Percentiles rank a stretch among this genome's conserved stretches.
These are phyloP conservation scores for Pyronema domesticum DNA, from an alignment of 495 filamentous ascomycete genomes.

Conservation along the genomic window DNA sequence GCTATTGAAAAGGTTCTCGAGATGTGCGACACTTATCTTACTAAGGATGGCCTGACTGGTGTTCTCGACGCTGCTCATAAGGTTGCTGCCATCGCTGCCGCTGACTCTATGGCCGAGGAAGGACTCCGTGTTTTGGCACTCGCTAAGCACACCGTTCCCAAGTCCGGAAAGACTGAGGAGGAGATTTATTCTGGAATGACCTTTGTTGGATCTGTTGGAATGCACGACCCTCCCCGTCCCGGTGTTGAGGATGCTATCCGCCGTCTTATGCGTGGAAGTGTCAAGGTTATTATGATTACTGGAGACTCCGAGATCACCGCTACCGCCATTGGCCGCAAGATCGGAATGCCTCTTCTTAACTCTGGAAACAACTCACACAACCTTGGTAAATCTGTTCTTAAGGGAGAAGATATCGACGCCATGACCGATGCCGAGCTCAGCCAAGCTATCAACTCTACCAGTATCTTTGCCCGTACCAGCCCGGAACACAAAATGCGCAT, in stretches of 20 bases:
- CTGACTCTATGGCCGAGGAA: slow-evolving; percentile 75
- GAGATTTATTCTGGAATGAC: slow-evolving; percentile 67
- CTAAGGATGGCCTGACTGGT: slow-evolving; percentile 69
- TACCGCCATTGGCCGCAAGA: slow-evolving; percentile 74
- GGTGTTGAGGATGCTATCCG: slow-evolving; percentile 80
- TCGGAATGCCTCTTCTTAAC: slow-evolving; percentile 60
- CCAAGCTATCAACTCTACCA: slow-evolving; percentile 65
- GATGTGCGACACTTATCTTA: slow-evolving; percentile 79
- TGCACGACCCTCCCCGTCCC: slow-evolving; percentile 87
- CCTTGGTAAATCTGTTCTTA: slow-evolving; percentile 54
- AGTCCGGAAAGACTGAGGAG: slow-evolving; percentile 27
- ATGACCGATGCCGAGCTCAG: slow-evolving; percentile 75
- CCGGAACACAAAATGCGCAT: slow-evolving; percentile 98
- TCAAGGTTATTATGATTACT: slow-evolving; percentile 97
- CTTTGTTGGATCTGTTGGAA: slow-evolving; percentile 84
- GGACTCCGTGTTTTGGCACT: slow-evolving; percentile 86
- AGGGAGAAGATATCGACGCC: slow-evolving; percentile 73
- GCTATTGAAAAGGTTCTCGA: slow-evolving; percentile 74
- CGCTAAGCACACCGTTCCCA: slow-evolving; percentile 48
- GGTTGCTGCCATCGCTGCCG: slow-evolving; percentile 58
- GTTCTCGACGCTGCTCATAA: slow-evolving; percentile 64
- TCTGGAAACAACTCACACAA: slow-evolving; percentile 26
- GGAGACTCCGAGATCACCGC: slow-evolving; percentile 90
- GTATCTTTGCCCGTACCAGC: slow-evolving; percentile 88
- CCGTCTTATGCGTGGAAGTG: slow-evolving; percentile 78